Base-by-base conservation (phyloP, 1,284 basidiomycete genomes). In the Hortiboletus rubellus region DNA sequence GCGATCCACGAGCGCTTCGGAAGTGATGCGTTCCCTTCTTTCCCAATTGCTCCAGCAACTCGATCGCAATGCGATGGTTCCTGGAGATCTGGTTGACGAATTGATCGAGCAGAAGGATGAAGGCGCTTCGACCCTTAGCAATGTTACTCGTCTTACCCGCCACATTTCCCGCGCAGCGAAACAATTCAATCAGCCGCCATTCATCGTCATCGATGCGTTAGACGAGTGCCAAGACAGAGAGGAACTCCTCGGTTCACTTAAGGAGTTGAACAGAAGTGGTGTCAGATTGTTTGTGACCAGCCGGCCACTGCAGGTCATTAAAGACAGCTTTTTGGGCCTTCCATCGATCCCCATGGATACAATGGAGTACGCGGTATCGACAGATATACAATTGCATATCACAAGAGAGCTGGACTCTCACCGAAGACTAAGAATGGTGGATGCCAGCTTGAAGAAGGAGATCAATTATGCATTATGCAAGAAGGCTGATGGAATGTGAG, bases 1-100 rank as follows among this genome's bases (percentile, higher is more conserved):
- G 5, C 40, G 40, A 5, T 59, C 55, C 7, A 64, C 49, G 5
- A 61, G 41, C 9, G 37, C 48, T 0, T 22, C 37, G 10, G 50
- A 56, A 49, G 46, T 62, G 22, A 46, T 65, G 44, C 54, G 65
- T 0, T 64, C 65, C 4, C 11, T 64, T 5, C 30, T 65, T 9
- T 55, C 53, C 9, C 62, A 66, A 15, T 33, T 66, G 3, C 12
- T 55, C 3, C 24, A 55, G 22, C 42, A 46, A n/a, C 7, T 54
- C 40, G 3, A 11, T 37, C n/a, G 34, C 7, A 15, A 31, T 7
- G 31, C 4, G 9, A 17, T 43, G 8, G 38, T 43, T 14, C 27
- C 17, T n/a, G 42, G 41, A 44, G 51, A 43, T 38, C 5, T 37
- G 15, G 17, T 54, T n/a, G 51, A 54, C 9, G 36, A 44, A 0